A percentile compares a stretch with the other conserved stretches of the same genome.
Evolutionary conservation across 2,329 filamentous ascomycete species (phyloP).

Genomic region (Calonectria pteridis): DNA sequence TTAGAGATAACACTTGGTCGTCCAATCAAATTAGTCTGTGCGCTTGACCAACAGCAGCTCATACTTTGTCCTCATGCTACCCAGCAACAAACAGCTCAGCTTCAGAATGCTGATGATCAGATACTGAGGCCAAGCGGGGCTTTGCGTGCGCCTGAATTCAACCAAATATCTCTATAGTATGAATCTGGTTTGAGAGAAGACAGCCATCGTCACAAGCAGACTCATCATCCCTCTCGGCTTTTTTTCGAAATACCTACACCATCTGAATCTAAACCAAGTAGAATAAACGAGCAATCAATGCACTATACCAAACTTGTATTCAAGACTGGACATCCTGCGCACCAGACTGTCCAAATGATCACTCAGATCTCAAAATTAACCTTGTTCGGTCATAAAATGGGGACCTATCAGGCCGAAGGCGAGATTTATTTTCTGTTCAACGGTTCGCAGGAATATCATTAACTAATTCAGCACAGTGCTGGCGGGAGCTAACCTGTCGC

Average conservation of each 20-base stretch:
- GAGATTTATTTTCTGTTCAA: neutral
- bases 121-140: no score
- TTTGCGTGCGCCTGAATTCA: no score
- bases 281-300: no score
- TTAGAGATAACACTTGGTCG: neutral
- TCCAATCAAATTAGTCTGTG: neutral
- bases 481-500: neutral
- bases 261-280: no score
- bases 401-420: neutral
- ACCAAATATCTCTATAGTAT: no score
- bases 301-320: neutral
- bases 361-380: neutral
- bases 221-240: no score
- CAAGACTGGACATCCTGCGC: neutral
- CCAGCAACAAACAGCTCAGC: no score
- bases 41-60: neutral
- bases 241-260: no score
- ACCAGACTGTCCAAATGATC: neutral
- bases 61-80: neutral
- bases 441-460: neutral
- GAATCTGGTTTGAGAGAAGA: no score
- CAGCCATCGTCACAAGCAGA: no score
- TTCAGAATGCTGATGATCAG: no score
- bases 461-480: neutral
- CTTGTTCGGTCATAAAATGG: neutral